These are phyloP conservation scores for Phaeosphaeriaceae sp. DNA, from an alignment of 2,329 filamentous ascomycete genomes.

Conservation along the genomic window DNA sequence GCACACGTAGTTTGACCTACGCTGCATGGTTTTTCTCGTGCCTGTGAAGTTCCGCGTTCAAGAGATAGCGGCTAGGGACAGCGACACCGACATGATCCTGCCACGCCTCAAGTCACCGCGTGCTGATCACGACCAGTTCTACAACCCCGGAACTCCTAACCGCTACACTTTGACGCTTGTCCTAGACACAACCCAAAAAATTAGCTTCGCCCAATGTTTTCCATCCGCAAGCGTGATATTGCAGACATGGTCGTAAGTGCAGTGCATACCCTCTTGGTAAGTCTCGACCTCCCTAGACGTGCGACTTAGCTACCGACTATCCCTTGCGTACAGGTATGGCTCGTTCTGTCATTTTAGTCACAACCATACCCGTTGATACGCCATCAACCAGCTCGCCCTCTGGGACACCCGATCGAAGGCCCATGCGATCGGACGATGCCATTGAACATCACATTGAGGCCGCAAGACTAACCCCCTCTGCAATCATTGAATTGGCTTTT, in stretches of 20 bases:
- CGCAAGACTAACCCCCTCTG: constrained; percentile 2
- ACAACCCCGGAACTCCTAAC: not conserved
- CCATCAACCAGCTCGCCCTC: not conserved
- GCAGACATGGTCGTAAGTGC: not conserved
- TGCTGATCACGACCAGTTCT: not conserved
- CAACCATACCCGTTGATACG: not conserved
- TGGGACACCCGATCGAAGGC: not conserved
- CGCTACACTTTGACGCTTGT: not conserved
- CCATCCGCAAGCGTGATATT: not conserved
- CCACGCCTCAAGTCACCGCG: not conserved
- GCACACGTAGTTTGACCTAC: too few relatives aligned
- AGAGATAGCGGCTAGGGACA: too few relatives aligned
- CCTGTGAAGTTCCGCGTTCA: too few relatives aligned
- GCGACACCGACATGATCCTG: not conserved
- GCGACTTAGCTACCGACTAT: not conserved
- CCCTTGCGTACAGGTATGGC: not conserved
- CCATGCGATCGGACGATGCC: not conserved
- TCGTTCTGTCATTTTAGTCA: too few relatives aligned
- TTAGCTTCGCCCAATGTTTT: not conserved
- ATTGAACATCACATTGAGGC: not conserved
- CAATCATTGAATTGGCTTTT: constrained; percentile 5
- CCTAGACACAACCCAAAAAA: not conserved
- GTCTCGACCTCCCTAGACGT: too few relatives aligned
- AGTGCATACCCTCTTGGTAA: not conserved
- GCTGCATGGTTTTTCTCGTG: too few relatives aligned